Conservation (phyloP, 78 protist genomes). For the Chrysochromulina tobinii region DNA sequence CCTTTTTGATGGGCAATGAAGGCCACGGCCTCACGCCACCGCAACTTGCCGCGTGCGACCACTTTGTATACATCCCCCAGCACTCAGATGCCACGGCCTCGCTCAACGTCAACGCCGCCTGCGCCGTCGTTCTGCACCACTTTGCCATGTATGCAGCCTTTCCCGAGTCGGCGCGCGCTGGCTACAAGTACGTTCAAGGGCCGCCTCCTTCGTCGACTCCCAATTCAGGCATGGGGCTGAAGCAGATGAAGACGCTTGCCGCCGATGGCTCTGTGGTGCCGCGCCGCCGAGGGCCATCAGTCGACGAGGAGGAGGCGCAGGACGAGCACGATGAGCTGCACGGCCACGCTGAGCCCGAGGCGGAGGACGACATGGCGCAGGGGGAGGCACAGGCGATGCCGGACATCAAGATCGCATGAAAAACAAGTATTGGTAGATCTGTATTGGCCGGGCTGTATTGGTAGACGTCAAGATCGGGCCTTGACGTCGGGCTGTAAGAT, state of each 20-base stretch:
- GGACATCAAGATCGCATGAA: too few species aligned
- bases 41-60: background rate
- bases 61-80: slow-evolving; percentile 27
- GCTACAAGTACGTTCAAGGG: background rate
- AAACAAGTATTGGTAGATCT: too few species aligned
- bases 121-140: slow-evolving; percentile 15
- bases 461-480: too few species aligned
- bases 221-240: background rate
- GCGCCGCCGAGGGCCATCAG: too few species aligned
- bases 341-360: too few species aligned
- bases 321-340: too few species aligned
- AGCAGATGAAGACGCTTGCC: background rate
- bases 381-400: too few species aligned
- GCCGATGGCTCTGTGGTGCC: background rate
- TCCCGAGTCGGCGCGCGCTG: slow-evolving; percentile 17
- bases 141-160: background rate
- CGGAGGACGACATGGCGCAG: too few species aligned
- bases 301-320: too few species aligned
- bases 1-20: slow-evolving; percentile 31
- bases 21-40: background rate
- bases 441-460: too few species aligned
- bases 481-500: too few species aligned
- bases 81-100: slow-evolving; percentile 20
- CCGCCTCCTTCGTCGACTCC: background rate
- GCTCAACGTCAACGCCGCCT: slow-evolving; percentile 19